phyloP scores from a whole-genome alignment of 2,329 filamentous ascomycete genomes.

The Zymoseptoria ardabiliae region DNA sequence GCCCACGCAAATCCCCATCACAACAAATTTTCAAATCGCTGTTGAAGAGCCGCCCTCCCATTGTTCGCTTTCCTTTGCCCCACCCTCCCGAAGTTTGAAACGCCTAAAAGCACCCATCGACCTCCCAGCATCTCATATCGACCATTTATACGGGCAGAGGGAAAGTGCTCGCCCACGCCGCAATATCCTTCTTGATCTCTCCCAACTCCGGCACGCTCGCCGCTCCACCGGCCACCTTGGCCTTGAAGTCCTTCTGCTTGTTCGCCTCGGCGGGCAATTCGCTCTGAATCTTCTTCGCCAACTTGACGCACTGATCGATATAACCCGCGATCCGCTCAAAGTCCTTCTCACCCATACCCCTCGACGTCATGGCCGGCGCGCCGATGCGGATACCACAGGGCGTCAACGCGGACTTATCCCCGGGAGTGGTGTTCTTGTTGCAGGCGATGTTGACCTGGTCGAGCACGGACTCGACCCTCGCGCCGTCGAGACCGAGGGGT shows the following conservation, averaged over 20 bases:
- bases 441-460: slow-evolving; percentile 98
- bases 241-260: slow-evolving; percentile 99
- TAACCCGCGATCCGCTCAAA: slow-evolving; percentile 85
- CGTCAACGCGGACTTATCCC: slow-evolving; percentile 93
- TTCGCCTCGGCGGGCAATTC: slow-evolving; percentile 91
- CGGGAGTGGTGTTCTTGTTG: slow-evolving; percentile 99
- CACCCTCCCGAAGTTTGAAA: not conserved
- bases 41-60: no score
- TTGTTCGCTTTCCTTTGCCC: no score
- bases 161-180: slow-evolving; percentile 79
- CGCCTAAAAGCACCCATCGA: not conserved
- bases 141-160: slow-evolving; percentile 67
- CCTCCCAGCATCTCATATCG: not conserved
- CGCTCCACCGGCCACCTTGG: slow-evolving; percentile 73
- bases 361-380: slow-evolving; percentile 92
- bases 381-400: slow-evolving; percentile 93
- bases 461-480: slow-evolving; percentile 88
- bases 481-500: slow-evolving; percentile 72
- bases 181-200: slow-evolving; percentile 80
- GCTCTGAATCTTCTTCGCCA: slow-evolving; percentile 80
- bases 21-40: no score
- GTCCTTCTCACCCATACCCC: slow-evolving; percentile 86
- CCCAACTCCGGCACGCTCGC: slow-evolving; percentile 59
- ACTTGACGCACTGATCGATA: slow-evolving; percentile 81
- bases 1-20: no score